Base-by-base conservation (phyloP, 176 grass and related monocot genomes). In the Luzula sylvatica region DNA sequence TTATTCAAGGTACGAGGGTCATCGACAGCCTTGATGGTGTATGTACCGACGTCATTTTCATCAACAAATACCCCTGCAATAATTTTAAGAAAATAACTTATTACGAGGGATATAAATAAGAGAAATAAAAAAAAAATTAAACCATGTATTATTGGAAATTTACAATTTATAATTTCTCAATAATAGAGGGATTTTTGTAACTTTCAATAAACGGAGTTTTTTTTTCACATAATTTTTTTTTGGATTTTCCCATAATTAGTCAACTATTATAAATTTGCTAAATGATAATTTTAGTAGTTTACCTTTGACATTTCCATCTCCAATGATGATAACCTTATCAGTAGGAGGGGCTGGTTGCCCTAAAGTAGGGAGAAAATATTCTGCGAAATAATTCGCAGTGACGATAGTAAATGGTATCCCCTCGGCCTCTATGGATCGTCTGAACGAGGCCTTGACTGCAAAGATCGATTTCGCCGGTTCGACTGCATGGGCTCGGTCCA, bases 1-100 rank as follows among this genome's bases (percentile, higher is more conserved):
- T 82, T 88, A 66, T 88, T 82, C 19, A 88, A 44, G 15, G 70
- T 66, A 49, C 70, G 71, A 0, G 35, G 70, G 35, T 88, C 74
- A 3, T 70, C 21, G 4, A 75, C 22, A 2, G 74, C 45, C 11
- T 62, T 58, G 30, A 72, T 50, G 13, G 78, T 75, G 54, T 75
- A 82, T 6, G 23, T 39, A 2, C 59, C 66, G 2, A 82, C 65
- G 42, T 82, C 74, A 2, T 69, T 66, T 65, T 87, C 78, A 9
- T 73, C 54, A 23, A 82, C 49, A 23, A 71, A 76, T 23, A 80
- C 56, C 23, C 28, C 70, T 80, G n/a, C n/a, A n/a, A n/a, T n/a
- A n/a, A n/a, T n/a, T n/a, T n/a, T n/a, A n/a, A n/a, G n/a, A n/a
- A n/a, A n/a, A n/a, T n/a, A n/a, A n/a, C n/a, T n/a, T n/a, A n/a